These are phyloP conservation scores for Sugiyamaella boreocaroliniensis DNA, from an alignment of 805 yeast species.

Conservation along the genomic window DNA sequence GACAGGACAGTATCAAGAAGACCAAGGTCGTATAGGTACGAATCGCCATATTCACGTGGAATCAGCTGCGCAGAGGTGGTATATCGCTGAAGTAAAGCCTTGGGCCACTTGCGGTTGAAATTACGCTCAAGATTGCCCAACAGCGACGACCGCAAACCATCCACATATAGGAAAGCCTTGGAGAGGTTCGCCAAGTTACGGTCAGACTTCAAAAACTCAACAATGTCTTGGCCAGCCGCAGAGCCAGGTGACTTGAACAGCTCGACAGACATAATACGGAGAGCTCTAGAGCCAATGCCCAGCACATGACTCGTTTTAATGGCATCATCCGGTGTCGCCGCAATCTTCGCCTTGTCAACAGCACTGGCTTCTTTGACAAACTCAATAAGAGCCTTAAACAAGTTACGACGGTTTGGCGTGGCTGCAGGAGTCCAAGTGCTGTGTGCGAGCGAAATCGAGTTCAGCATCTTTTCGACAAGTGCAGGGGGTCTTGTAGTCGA, in stretches of 20 bases:
- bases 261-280: conserved; percentile 69
- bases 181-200: conserved; percentile 19
- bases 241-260: conserved; percentile 48
- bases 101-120: conserved; percentile 47
- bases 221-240: conserved; percentile 24
- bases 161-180: conserved; percentile 37
- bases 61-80: conserved; percentile 39
- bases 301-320: neutral
- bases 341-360: neutral
- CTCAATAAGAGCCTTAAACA: conserved; percentile 8
- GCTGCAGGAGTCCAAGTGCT: conserved; percentile 70
- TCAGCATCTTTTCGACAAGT: conserved; percentile 48
- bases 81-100: conserved; percentile 41
- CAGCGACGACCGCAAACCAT: conserved; percentile 41
- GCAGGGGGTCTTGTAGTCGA: conserved; percentile 10
- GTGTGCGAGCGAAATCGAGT: conserved; percentile 66
- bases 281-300: conserved; percentile 52
- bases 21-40: conserved; percentile 50
- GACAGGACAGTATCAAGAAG: conserved; percentile 57
- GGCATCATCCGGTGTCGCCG: neutral
- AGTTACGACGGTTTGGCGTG: conserved; percentile 42
- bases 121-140: conserved; percentile 40
- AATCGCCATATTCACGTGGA: conserved; percentile 44
- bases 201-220: conserved; percentile 23
- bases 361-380: conserved; percentile 5